These are phyloP conservation scores for Rehmannia glutinosa DNA, from an alignment of 257 asterid species.

Conservation along the genomic window DNA sequence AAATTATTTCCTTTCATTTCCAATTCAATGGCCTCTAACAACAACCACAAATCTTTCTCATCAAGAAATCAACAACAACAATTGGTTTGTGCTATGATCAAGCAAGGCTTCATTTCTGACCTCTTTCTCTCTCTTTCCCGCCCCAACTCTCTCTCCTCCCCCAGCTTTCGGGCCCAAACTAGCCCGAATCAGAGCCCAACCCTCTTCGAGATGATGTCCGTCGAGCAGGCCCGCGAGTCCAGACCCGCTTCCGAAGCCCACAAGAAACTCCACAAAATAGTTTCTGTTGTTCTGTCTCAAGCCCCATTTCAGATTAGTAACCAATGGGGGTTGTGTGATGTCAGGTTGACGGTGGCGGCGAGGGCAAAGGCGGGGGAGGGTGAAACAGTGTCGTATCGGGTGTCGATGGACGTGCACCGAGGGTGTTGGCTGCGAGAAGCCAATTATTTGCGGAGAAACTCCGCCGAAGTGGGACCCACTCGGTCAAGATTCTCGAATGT, in stretches of 20 bases:
- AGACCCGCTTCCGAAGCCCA: constrained; percentile 27
- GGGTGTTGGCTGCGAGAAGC: constrained; percentile 56
- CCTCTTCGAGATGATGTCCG: constrained; percentile 67
- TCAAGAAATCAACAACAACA: too few species aligned
- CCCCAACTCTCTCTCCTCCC: constrained; percentile 43
- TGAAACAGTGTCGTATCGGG: constrained; percentile 28
- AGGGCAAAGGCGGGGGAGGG: constrained; percentile 41
- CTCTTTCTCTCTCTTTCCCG: constrained; percentile 52
- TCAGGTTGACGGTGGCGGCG: constrained; percentile 60
- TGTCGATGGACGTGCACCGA: constrained; percentile 73
- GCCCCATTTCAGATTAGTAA: constrained; percentile 40
- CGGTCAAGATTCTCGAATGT: too few species aligned
- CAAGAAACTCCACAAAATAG: too few species aligned
- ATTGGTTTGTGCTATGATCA: too few species aligned
- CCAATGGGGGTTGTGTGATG: constrained; percentile 46
- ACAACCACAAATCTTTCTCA: too few species aligned
- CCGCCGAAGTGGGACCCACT: too few species aligned
- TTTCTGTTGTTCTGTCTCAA: constrained; percentile 40
- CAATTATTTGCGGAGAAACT: constrained; percentile 73
- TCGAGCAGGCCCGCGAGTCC: constrained; percentile 57
- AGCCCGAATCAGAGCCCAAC: constrained; percentile 42
- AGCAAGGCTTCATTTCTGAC: too few species aligned
- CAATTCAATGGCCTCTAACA: too few species aligned
- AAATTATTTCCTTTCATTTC: too few species aligned
- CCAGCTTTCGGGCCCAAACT: constrained; percentile 23